phyloP scores from a whole-genome alignment of 1,139 yeast species.

The Casaregolazyma suthepensis region DNA sequence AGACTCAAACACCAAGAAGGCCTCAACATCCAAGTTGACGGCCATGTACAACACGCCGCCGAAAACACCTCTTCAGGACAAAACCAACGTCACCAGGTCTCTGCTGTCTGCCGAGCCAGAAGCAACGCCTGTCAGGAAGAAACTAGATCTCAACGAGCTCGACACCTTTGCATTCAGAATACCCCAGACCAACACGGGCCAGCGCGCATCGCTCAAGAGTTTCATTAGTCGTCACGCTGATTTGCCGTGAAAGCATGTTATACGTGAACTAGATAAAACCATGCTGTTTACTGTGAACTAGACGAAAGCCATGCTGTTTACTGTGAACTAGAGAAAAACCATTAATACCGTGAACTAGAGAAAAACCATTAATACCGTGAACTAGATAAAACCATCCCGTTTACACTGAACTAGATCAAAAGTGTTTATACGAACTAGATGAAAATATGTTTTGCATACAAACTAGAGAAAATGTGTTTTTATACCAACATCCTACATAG shows the following conservation, averaged over 20 bases:
- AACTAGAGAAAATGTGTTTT: not conserved
- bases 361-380: too few species aligned
- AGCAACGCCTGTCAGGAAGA: not conserved
- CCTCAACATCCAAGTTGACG: not conserved
- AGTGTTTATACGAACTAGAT: not conserved
- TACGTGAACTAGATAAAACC: not conserved
- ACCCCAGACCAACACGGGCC: not conserved
- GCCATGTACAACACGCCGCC: not conserved
- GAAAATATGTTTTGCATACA: not conserved
- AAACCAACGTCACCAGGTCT: not conserved
- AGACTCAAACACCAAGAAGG: not conserved
- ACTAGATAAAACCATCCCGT: too few species aligned
- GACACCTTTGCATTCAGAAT: not conserved
- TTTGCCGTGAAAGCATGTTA: not conserved
- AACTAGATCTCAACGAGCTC: not conserved
- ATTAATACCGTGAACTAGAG: too few species aligned
- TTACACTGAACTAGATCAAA: too few species aligned
- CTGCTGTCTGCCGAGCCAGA: not conserved
- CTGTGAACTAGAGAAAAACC: not conserved
- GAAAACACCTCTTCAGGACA: conserved; percentile 1
- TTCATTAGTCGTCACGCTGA: not conserved
- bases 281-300: not conserved
- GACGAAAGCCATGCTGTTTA: not conserved
- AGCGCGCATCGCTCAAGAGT: not conserved
- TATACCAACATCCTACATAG: not conserved